phyloP scores from a whole-genome alignment of 2,329 filamentous ascomycete genomes.

The Diaporthe sp. region DNA sequence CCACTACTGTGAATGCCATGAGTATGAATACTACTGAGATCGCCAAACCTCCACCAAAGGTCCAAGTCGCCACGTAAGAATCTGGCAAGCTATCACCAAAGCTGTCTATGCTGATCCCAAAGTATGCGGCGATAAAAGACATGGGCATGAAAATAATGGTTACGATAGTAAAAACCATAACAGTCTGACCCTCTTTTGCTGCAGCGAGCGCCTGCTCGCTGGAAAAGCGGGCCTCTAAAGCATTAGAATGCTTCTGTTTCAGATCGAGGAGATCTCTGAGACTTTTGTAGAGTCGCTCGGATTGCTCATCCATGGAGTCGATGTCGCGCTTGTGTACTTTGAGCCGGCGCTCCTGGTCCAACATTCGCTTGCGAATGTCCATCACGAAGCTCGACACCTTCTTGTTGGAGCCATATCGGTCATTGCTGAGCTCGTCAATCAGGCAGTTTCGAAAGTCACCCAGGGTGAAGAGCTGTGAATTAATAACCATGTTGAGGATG shows the following conservation, averaged over 20 bases:
- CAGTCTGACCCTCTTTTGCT: slow-evolving; percentile 58
- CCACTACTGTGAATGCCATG: slow-evolving; percentile 50
- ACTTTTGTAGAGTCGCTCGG: slow-evolving; percentile 67
- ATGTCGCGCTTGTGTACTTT: slow-evolving; percentile 69
- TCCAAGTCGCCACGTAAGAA: slow-evolving; percentile 42
- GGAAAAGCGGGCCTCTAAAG: slow-evolving; percentile 71
- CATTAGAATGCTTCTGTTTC: slow-evolving; percentile 77
- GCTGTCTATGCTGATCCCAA: slow-evolving; percentile 56
- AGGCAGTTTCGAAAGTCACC: slow-evolving; percentile 59
- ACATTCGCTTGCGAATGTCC: slow-evolving; percentile 61
- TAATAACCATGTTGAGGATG: slow-evolving; percentile 66
- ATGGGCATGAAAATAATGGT: slow-evolving; percentile 57
- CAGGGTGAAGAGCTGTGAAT: slow-evolving; percentile 59
- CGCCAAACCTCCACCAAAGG: slow-evolving; percentile 50
- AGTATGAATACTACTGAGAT: slow-evolving; percentile 51
- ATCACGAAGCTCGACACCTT: slow-evolving; percentile 33
- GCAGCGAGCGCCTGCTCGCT: slow-evolving; percentile 71
- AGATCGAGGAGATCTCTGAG: slow-evolving; percentile 73
- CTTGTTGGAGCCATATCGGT: slow-evolving; percentile 45
- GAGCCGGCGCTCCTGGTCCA: slow-evolving; percentile 67
- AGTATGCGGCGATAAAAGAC: slow-evolving; percentile 55
- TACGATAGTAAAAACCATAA: slow-evolving; percentile 58
- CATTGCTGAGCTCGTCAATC: slow-evolving; percentile 44
- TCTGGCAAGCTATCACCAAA: slow-evolving; percentile 50
- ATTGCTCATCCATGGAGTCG: slow-evolving; percentile 72